Evolutionary conservation across 192 early-diverging fungal species (phyloP).

Genomic region (Podochytrium sp.): DNA sequence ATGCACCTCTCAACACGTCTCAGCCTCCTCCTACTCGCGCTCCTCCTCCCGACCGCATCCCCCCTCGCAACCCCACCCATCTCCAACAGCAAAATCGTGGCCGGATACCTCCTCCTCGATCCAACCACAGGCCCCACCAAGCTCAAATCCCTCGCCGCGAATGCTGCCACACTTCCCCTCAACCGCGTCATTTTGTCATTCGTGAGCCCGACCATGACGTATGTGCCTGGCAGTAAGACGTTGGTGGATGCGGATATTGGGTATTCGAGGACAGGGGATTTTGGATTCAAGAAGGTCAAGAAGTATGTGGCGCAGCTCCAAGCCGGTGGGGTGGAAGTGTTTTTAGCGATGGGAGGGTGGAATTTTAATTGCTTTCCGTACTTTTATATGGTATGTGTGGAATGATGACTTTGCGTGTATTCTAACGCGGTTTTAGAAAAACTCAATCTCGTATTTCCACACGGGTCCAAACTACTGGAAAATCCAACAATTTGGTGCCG

Average conservation of each 20-base stretch:
- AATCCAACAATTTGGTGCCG: conserved; percentile 1
- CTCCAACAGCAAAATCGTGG: background rate
- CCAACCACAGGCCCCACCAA: conserved; percentile 1
- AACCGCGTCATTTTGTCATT: conserved; percentile 20
- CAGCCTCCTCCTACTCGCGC: background rate
- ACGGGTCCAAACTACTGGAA: conserved; percentile 28
- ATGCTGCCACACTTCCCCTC: conserved; percentile 20
- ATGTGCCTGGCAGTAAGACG: conserved; percentile 3
- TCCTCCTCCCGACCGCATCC: background rate
- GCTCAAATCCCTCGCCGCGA: conserved; percentile 15
- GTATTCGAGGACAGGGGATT: conserved; percentile 1
- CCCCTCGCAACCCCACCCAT: conserved; percentile 2
- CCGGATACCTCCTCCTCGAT: conserved; percentile 22
- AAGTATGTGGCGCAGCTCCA: background rate
- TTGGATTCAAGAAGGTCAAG: conserved; percentile 15
- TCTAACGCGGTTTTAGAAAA: conserved; percentile 3
- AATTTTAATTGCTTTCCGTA: conserved; percentile 24
- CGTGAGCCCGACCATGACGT: conserved; percentile 14
- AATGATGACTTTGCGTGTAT: background rate
- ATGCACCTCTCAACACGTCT: too few species aligned
- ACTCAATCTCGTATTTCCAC: conserved; percentile 18
- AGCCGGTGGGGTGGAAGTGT: conserved; percentile 12
- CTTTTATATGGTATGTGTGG: conserved; percentile 9
- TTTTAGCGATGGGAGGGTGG: conserved; percentile 20
- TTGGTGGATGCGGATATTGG: conserved; percentile 7